phyloP scores from a whole-genome alignment of 2,329 filamentous ascomycete genomes.

The Cladosporium halotolerans region DNA sequence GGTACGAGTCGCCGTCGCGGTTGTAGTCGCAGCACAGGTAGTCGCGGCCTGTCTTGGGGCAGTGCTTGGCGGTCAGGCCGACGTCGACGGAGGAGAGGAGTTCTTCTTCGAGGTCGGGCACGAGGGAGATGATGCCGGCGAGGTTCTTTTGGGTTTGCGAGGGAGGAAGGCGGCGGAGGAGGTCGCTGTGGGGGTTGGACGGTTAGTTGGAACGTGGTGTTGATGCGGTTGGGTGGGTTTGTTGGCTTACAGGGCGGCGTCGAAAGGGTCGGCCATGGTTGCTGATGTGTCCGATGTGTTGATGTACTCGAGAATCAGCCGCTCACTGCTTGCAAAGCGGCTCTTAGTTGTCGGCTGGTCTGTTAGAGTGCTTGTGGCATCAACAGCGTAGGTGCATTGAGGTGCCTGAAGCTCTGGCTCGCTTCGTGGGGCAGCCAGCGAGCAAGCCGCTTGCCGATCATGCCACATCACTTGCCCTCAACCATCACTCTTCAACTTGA shows the following conservation, averaged over 20 bases:
- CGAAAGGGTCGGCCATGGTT: slow-evolving; percentile 56
- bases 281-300: not conserved
- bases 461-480: not conserved
- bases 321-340: too few species aligned
- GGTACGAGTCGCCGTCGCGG: slow-evolving; percentile 95
- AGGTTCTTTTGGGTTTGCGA: slow-evolving; percentile 87
- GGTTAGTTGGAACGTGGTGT: slow-evolving; percentile 13
- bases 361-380: too few species aligned
- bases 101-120: slow-evolving; percentile 91
- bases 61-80: slow-evolving; percentile 78
- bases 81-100: slow-evolving; percentile 97
- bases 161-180: slow-evolving; percentile 94
- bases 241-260: slow-evolving; percentile 64
- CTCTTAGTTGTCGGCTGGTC: too few species aligned
- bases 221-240: not conserved
- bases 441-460: not conserved
- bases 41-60: slow-evolving; percentile 82
- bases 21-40: slow-evolving; percentile 99
- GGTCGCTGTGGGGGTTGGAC: slow-evolving; percentile 58
- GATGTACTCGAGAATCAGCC: too few species aligned
- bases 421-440: not conserved
- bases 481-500: not conserved
- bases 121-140: slow-evolving; percentile 77
- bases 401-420: not conserved
- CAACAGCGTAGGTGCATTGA: not conserved